These are phyloP conservation scores for Coprinellus micaceus DNA, from an alignment of 768 basidiomycete genomes.

Conservation along the genomic window DNA sequence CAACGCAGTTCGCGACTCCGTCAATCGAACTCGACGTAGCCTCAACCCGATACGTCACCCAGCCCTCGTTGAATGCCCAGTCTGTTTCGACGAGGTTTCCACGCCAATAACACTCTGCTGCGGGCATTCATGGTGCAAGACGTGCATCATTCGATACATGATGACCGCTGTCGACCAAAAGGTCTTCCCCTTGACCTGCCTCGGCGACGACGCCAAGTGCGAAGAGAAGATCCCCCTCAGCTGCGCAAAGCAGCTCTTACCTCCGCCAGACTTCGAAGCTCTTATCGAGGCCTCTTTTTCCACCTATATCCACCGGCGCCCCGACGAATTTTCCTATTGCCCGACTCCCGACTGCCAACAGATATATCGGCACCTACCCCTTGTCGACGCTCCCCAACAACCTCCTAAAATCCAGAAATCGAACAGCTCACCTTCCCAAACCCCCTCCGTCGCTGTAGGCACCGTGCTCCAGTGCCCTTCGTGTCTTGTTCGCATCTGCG, in stretches of 20 bases:
- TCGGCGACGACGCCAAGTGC: constrained; percentile 64
- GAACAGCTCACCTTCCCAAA: not conserved
- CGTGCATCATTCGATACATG: constrained; percentile 60
- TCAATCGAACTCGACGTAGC: constrained; percentile 29
- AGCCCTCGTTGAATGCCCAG: constrained; percentile 48
- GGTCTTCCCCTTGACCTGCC: constrained; percentile 68
- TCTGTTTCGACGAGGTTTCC: constrained; percentile 60
- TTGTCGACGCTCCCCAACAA: not conserved
- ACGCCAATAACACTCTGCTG: constrained; percentile 55
- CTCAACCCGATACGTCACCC: constrained; percentile 14
- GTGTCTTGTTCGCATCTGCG: constrained; percentile 67
- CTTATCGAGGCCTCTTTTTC: constrained; percentile 58
- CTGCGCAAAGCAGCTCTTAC: constrained; percentile 47
- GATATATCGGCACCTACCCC: constrained; percentile 55
- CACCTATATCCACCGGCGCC: constrained; percentile 54
- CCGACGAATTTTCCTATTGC: constrained; percentile 67
- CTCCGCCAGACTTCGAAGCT: constrained; percentile 48
- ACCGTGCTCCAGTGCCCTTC: constrained; percentile 65
- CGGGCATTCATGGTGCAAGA: constrained; percentile 65
- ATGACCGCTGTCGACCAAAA: constrained; percentile 52
- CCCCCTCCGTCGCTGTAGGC: constrained; percentile 20
- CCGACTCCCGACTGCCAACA: constrained; percentile 78
- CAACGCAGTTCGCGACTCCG: constrained; percentile 38
- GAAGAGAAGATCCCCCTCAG: constrained; percentile 50
- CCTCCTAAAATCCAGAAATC: constrained; percentile 15